Evolutionary conservation across 805 yeast species (phyloP), one percentile per base, ranked within the genome.

Genomic region (Blastobotrys terrestris): DNA sequence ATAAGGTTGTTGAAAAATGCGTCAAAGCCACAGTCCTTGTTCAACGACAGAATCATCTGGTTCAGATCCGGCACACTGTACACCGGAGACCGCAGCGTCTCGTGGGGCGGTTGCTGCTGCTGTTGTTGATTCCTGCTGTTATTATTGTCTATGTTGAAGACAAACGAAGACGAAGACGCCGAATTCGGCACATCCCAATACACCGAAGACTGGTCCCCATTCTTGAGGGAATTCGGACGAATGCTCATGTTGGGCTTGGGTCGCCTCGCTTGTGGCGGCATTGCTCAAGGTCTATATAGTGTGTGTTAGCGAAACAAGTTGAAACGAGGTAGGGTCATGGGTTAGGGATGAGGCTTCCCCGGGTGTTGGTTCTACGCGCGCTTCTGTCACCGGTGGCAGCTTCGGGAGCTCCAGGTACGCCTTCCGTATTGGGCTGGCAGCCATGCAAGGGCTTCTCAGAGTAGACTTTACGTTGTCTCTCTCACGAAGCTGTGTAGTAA

Each of bases 271-370:
- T 61, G 78, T 72, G 46, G 84, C 80, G 52, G 83, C 76, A 62
- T 80, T 81, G 61, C 83, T 70, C 71, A 86, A 69, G 19, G 85
- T 87, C 48, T 72, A 72, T 18, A 89, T 87, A 48, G 87, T 71
- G 60, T 85, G 87, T 2, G 85, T 68, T 11, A 26, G 35, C 35
- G 35, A 26, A 26, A 26, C 35, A 26, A 26, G 35, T 26, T 26
- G 8, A 26, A 11, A 26, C 35, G 35, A 26, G 35, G 35, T 26
- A 5, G n/a, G n/a, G 35, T 26, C 35, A 26, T 26, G 35, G 35
- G 35, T 26, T 26, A 26, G 35, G 35, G 35, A 11, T 26, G 8
- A 26, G 5, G 5, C 35, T n/a, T 11, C 35, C 35, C 35, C 35
- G 35, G 8, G 35, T 26, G 35, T 26, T 26, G 8, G 35, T 26